Evolutionary conservation across 257 asterid species (phyloP), one percentile per base, ranked within the genome.

Genomic region (Agastache rugosa): DNA sequence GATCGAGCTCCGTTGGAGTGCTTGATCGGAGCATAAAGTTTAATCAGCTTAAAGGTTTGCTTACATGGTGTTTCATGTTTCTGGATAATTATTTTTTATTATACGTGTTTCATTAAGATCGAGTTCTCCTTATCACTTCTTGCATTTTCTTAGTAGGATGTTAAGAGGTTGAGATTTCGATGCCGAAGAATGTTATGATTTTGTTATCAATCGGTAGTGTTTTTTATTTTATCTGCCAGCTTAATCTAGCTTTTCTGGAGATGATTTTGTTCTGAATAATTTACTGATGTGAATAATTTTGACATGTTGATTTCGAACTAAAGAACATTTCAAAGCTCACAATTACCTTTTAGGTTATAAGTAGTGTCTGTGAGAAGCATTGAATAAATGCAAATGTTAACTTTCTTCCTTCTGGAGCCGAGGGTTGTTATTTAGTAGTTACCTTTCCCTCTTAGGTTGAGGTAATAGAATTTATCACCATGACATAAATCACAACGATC

Each of bases 1-100:
- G 95, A 81, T 83, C 97, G 42, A 83, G 88, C 55, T 89, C 99
- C 23, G 97, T 95, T 76, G 99, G 99, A 75, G 91, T 89, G 74
- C 96, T 95, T 65, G 96, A 92, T 77, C 78, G 85, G 71, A 88
- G 88, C 88, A 92, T 95, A 71, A 90, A 87, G 86, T 95, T 90
- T 85, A 87, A 86, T 81, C 88, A 85, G 80, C 86, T 92, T 63
- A 81, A 82, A 82, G 99, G 99, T 94, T 61, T 10, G 63, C 48
- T 72, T 47, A 10, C 35, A 35, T 69, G 3, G 22, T 66, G 17
- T 53, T 51, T 42, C 48, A 10, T 39, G n/a, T 41, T 62, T 77
- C n/a, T 70, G 6, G 17, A 62, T 63, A 37, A 12, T 37, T 65
- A 31, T 22, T 63, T 53, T 35, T 61, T 1, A 6, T 53, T 69